A percentile compares a stretch with the other conserved stretches of the same genome.
Conservation (phyloP, 1,284 basidiomycete genomes). For the Moniliophthora roreri region DNA sequence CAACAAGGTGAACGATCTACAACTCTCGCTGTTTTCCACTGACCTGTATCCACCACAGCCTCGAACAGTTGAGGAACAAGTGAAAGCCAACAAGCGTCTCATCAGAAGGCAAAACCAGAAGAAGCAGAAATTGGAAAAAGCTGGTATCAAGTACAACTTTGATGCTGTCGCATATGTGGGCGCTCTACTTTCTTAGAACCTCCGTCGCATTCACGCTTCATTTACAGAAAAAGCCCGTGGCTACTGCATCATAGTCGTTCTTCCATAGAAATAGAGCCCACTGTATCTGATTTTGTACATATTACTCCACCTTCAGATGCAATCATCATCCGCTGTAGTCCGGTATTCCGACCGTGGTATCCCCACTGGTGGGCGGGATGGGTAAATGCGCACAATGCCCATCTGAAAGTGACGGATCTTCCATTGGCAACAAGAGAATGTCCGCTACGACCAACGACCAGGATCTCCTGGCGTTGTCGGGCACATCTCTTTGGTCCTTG, state of each 20-base stretch:
- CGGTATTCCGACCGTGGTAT: too few species aligned
- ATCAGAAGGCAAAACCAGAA: constrained; percentile 78
- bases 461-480: too few species aligned
- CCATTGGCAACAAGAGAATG: too few species aligned
- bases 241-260: not conserved
- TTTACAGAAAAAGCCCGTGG: not conserved
- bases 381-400: too few species aligned
- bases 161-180: constrained; percentile 71
- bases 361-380: too few species aligned
- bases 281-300: too few species aligned
- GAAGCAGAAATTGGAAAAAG: constrained; percentile 76
- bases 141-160: constrained; percentile 91
- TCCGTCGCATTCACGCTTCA: not conserved
- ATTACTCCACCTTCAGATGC: too few species aligned
- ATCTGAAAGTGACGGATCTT: too few species aligned
- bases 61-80: constrained; percentile 74
- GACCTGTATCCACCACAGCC: constrained; percentile 43
- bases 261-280: not conserved
- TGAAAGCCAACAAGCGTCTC: constrained; percentile 67
- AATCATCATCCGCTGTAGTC: too few species aligned
- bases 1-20: constrained; percentile 65
- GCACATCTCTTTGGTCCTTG: too few species aligned
- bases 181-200: constrained; percentile 12
- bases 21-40: not conserved
- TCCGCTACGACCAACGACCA: too few species aligned